Evolutionary conservation across 208 protist species (phyloP).

Genomic region (Vickermania spadyakhi): DNA sequence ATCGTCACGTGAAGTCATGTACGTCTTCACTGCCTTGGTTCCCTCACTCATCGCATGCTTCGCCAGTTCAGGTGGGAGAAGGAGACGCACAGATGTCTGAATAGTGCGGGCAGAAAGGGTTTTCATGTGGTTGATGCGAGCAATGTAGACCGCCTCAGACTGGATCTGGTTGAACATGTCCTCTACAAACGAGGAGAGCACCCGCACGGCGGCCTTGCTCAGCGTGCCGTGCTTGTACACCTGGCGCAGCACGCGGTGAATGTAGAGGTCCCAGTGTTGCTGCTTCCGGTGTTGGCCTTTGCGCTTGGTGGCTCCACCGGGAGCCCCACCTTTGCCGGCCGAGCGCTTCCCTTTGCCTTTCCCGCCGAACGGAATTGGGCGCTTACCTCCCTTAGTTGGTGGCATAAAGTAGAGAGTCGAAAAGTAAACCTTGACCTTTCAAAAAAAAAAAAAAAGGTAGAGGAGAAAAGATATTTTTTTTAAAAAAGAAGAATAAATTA

Average conservation of each 20-base stretch:
- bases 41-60: conserved; percentile 99
- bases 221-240: conserved; percentile 97
- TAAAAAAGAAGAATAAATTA: neutral
- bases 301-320: conserved; percentile 36
- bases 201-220: conserved; percentile 93
- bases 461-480: neutral
- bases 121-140: conserved; percentile 95
- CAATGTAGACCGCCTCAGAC: conserved; percentile 93
- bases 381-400: conserved; percentile 83
- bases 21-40: conserved; percentile 98
- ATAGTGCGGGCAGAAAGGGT: conserved; percentile 97
- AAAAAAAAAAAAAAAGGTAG: conserved; percentile 4
- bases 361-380: conserved; percentile 88
- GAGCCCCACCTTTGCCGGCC: conserved; percentile 88
- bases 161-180: conserved; percentile 99
- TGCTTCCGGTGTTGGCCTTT: conserved; percentile 67
- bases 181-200: conserved; percentile 98
- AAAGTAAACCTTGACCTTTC: too few relatives aligned
- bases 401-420: conserved; percentile 33
- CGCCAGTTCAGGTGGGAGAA: conserved; percentile 97
- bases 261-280: conserved; percentile 90
- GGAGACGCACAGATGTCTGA: conserved; percentile 96
- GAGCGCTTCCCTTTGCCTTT: conserved; percentile 97
- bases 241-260: conserved; percentile 94
- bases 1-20: conserved; percentile 76